Conservation (phyloP, 176 grass and related monocot species). For the Luzula sylvatica region DNA sequence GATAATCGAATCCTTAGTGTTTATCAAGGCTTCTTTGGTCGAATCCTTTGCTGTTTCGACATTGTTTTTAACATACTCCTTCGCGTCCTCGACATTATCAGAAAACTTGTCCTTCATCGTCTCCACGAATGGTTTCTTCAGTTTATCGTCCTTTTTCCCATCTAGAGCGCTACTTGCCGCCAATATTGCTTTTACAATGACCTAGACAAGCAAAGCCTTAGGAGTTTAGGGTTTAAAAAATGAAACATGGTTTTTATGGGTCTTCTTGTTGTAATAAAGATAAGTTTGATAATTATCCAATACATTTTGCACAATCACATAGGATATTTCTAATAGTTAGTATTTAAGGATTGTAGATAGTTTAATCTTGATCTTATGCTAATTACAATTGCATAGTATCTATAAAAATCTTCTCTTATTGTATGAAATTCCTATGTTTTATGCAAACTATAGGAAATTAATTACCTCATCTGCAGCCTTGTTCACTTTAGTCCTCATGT, state of each 20-base stretch:
- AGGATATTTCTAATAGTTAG: too few species aligned
- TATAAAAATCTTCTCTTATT: too few species aligned
- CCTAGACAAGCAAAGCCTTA: neutral
- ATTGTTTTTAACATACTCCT: constrained; percentile 13
- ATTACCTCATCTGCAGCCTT: neutral
- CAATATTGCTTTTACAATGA: neutral
- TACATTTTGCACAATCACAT: neutral
- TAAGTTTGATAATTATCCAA: neutral
- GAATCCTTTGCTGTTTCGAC: neutral
- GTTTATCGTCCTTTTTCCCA: neutral
- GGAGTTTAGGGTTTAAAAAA: neutral
- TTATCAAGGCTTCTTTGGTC: constrained; percentile 4
- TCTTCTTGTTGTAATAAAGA: neutral
- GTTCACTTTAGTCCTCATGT: neutral
- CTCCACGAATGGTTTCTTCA: neutral
- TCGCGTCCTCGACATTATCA: constrained; percentile 5
- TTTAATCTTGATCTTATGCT: too few species aligned
- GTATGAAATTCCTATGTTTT: neutral
- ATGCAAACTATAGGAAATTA: neutral
- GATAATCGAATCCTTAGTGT: constrained; percentile 3
- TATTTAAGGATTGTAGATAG: too few species aligned
- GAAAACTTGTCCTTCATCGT: neutral
- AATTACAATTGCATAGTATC: too few species aligned
- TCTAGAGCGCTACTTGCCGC: neutral
- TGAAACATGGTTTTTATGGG: too few species aligned